phyloP scores from a whole-genome alignment of 2,329 filamentous ascomycete species.

The Colletotrichum godetiae region DNA sequence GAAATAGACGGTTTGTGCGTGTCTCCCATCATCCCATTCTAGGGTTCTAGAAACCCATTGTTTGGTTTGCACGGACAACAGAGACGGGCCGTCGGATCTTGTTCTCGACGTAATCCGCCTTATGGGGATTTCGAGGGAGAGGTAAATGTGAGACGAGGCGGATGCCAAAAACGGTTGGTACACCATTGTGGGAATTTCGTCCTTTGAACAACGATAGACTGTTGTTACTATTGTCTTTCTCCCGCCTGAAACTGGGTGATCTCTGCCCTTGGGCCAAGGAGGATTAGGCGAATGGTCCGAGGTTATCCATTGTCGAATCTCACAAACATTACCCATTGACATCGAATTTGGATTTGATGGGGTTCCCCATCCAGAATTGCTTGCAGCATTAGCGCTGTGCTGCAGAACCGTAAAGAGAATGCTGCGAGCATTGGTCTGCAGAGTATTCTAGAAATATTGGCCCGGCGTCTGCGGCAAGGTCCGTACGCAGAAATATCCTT shows the following conservation, averaged over 20 bases:
- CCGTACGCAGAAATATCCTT: neutral
- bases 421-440: neutral
- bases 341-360: neutral
- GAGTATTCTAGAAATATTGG: neutral
- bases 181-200: neutral
- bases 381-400: neutral
- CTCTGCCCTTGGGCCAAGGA: neutral
- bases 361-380: neutral
- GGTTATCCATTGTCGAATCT: neutral
- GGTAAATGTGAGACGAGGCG: neutral
- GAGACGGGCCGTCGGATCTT: neutral
- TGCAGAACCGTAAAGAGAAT: neutral
- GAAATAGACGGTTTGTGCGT: neutral
- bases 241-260: neutral
- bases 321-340: slow-evolving; percentile 1
- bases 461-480: too few species aligned
- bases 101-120: neutral
- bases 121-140: neutral
- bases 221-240: neutral
- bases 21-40: neutral
- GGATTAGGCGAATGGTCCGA: neutral
- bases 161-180: neutral
- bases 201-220: neutral
- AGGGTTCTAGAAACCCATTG: too few species aligned
- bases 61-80: neutral